These are phyloP conservation scores for Escallonia rubra DNA, from an alignment of 129 eudicot species.

Conservation along the genomic window DNA sequence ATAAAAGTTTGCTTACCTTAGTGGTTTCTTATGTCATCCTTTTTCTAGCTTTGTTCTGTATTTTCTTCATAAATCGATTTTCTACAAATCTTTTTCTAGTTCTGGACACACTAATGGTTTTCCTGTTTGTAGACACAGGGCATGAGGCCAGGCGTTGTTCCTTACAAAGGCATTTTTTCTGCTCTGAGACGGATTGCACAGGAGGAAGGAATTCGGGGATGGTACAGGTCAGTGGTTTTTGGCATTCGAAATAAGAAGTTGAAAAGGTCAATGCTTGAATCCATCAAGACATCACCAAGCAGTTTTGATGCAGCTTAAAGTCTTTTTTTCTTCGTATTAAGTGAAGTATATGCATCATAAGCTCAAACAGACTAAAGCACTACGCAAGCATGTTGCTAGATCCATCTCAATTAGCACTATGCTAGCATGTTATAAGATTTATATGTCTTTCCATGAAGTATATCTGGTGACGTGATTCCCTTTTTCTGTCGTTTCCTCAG, in stretches of 20 bases:
- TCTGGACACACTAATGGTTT: not conserved
- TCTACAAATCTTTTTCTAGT: too few species aligned
- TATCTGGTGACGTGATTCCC: not conserved
- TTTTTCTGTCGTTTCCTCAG: slow-evolving; percentile 29
- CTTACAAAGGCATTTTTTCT: slow-evolving; percentile 73
- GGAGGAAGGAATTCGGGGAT: slow-evolving; percentile 91
- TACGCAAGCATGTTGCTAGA: not conserved
- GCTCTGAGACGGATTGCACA: slow-evolving; percentile 73
- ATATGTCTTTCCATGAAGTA: not conserved
- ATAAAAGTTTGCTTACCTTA: too few species aligned
- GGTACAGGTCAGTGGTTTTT: slow-evolving; percentile 67
- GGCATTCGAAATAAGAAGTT: too few species aligned
- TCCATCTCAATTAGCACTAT: too few species aligned
- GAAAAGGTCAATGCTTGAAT: too few species aligned
- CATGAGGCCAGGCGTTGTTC: slow-evolving; percentile 90
- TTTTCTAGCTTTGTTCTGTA: too few species aligned
- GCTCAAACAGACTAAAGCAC: not conserved
- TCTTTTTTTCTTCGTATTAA: too few species aligned
- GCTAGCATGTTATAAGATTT: not conserved
- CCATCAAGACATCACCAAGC: too few species aligned
- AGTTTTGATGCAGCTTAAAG: too few species aligned
- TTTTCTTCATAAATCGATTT: too few species aligned
- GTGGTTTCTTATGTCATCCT: too few species aligned
- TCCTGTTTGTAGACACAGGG: slow-evolving; percentile 73
- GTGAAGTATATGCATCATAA: not conserved